Evolutionary conservation across 495 filamentous ascomycete species (phyloP), one percentile per base, ranked within the genome.

Genomic region (Trichocladium antarcticum): DNA sequence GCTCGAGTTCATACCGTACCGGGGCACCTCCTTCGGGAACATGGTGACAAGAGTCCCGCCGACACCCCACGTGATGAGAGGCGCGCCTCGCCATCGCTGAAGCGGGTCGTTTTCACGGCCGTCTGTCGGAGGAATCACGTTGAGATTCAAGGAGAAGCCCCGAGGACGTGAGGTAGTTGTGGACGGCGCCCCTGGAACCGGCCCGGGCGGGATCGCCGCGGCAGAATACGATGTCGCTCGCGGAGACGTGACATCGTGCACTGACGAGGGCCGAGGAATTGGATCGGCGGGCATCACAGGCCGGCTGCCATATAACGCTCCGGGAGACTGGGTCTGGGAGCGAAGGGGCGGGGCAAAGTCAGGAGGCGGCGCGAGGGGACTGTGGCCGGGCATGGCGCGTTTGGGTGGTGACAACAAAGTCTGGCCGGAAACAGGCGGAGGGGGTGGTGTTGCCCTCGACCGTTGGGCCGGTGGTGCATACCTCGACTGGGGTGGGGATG

Each of bases 271-370:
- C 15, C 84, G 74, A 50, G 74, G 79, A 32, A 76, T 64, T 15
- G 74, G 67, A n/a, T 85, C 77, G 14, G 68, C 53, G 2, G 68
- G 57, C n/a, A 67, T 75, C 32, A 60, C 58, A 16, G 41, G 47
- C 0, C 74, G 66, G 21, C 71, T 72, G 3, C 77, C 75, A 46
- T 74, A 72, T 35, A 79, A 62, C 7, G 70, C 66, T 28, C 81
- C 78, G 6, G 92, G 90, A 16, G 89, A 95, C 60, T 93, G 87
- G 1, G 90, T 95, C 55, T 87, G 83, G 12, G 89, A 85, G 44
- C 89, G 77, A 41, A 77, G 76, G 8, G 84, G 82, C 15, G 85
- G 75, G 19, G 67, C 68, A 51, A 75, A 63, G 34, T 68, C 65
- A 27, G 65, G 60, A 34, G 65, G 61, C 53, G 59, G 50, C 51